phyloP scores from a whole-genome alignment of 2,329 filamentous ascomycete genomes.

The Diaporthe nobilis region DNA sequence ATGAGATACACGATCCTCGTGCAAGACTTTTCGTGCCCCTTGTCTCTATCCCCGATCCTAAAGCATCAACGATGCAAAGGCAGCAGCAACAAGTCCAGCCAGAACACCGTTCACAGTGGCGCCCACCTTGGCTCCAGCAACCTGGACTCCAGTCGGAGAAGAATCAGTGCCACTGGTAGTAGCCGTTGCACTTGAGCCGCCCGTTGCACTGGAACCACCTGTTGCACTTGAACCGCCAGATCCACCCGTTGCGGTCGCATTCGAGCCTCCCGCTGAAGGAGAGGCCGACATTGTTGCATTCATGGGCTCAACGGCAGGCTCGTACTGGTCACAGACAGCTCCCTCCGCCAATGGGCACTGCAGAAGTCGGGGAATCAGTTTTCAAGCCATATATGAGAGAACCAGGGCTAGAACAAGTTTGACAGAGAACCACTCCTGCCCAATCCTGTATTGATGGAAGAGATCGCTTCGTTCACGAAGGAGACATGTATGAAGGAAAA shows the following conservation, averaged over 20 bases:
- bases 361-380: background rate
- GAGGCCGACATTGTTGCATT: slow-evolving; percentile 8
- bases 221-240: background rate
- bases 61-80: background rate
- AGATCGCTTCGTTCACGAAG: background rate
- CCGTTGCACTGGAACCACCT: background rate
- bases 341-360: slow-evolving; percentile 62
- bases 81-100: background rate
- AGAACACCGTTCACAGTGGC: background rate
- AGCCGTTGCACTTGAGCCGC: background rate
- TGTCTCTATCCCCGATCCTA: background rate
- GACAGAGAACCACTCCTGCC: background rate
- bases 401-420: background rate
- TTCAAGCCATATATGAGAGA: background rate
- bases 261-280: background rate
- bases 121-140: background rate
- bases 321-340: slow-evolving; percentile 62
- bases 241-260: background rate
- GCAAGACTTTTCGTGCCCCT: no score
- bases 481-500: background rate
- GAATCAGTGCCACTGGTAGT: background rate
- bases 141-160: background rate
- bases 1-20: background rate
- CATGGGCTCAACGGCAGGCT: slow-evolving; percentile 46
- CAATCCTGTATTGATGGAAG: background rate